A percentile compares a stretch with the other conserved stretches of the same genome.
Evolutionary conservation across 1,139 yeast species (phyloP).

Genomic region (Nakaseomyces nivariensis): DNA sequence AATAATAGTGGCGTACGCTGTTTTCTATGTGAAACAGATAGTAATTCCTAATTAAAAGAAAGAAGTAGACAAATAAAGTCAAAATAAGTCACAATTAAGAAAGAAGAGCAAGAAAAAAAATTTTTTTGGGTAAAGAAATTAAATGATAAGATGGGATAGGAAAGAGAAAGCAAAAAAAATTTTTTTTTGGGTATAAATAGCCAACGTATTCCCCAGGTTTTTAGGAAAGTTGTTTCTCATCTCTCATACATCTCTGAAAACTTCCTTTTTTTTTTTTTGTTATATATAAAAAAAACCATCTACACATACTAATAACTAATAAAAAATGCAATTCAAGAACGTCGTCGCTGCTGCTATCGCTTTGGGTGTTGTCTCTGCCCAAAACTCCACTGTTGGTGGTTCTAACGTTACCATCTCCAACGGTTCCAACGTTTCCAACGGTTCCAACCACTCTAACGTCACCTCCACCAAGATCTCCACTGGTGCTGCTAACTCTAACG

Average conservation of each 20-base stretch:
- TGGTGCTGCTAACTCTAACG: slow-evolving; percentile 47
- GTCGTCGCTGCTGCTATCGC: slow-evolving; percentile 34
- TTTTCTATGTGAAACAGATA: no score
- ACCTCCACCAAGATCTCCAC: slow-evolving; percentile 33
- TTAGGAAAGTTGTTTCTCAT: background rate
- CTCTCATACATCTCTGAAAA: no score
- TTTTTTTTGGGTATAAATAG: background rate
- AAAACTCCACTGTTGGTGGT: slow-evolving; percentile 27
- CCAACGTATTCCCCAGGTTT: background rate
- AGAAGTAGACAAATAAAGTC: no score
- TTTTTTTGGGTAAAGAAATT: no score
- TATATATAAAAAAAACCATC: background rate
- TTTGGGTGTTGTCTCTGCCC: slow-evolving; percentile 28
- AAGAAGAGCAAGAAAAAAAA: no score
- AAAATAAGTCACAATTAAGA: no score
- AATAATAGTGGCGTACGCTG: no score
- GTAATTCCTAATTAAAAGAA: no score
- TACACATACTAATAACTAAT: background rate
- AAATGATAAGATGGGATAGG: no score
- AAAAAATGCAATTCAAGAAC: slow-evolving; percentile 52
- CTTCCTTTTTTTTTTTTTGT: background rate
- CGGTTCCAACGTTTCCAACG: slow-evolving; percentile 32
- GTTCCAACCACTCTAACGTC: slow-evolving; percentile 17
- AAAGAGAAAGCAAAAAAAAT: background rate
- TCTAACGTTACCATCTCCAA: slow-evolving; percentile 32